Conservation (phyloP, 345 rosid species). For the Populus alba region DNA sequence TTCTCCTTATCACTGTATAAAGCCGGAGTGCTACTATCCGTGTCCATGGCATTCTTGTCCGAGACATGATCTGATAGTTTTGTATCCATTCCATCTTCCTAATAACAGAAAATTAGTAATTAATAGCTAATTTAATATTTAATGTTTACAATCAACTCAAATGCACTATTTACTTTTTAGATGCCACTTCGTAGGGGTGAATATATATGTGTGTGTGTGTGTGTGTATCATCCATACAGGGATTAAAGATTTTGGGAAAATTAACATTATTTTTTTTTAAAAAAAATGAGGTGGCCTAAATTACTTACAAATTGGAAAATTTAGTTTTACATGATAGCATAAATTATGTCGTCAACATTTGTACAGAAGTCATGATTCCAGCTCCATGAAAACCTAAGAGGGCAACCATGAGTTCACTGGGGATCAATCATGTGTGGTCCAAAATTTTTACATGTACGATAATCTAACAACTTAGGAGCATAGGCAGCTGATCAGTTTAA, state of each 20-base stretch:
- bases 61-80: slow-evolving; percentile 47
- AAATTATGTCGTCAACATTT: background rate
- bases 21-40: slow-evolving; percentile 87
- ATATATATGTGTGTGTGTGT: too few species aligned
- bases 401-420: background rate
- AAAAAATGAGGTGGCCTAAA: too few species aligned
- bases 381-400: background rate
- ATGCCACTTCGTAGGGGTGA: too few species aligned
- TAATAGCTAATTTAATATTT: background rate
- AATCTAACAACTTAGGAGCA: background rate
- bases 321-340: background rate
- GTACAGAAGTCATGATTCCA: background rate
- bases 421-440: background rate
- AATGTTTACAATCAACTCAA: too few species aligned
- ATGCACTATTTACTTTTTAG: too few species aligned
- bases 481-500: background rate
- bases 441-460: background rate
- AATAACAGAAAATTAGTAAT: background rate
- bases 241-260: too few species aligned
- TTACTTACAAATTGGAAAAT: background rate
- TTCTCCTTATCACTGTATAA: slow-evolving; percentile 52
- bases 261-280: too few species aligned
- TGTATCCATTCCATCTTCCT: slow-evolving; percentile 61
- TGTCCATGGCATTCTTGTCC: slow-evolving; percentile 56
- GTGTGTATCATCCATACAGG: too few species aligned